Evolutionary conservation across 2,329 filamentous ascomycete species (phyloP).

Genomic region (Alternaria sp.): DNA sequence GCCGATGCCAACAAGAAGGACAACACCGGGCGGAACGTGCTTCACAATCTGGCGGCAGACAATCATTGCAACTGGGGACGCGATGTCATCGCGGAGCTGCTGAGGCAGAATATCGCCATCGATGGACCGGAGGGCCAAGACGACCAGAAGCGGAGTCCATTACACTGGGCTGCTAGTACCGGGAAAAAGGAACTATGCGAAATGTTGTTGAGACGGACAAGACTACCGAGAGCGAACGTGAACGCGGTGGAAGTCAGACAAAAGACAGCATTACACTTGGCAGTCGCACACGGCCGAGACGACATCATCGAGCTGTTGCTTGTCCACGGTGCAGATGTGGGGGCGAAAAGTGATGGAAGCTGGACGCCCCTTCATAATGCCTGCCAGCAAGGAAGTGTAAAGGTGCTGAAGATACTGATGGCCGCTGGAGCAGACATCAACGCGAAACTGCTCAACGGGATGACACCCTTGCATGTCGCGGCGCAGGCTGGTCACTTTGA

Average conservation of each 20-base stretch:
- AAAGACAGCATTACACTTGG: slow-evolving; percentile 50
- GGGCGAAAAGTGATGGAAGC: slow-evolving; percentile 46
- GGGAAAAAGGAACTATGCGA: slow-evolving; percentile 62
- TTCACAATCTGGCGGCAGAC: slow-evolving; percentile 52
- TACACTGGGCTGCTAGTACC: slow-evolving; percentile 67
- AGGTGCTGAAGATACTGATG: slow-evolving; percentile 44
- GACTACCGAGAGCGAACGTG: slow-evolving; percentile 41
- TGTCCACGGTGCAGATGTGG: slow-evolving; percentile 42
- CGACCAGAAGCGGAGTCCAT: slow-evolving; percentile 60
- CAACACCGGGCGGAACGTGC: slow-evolving; percentile 44
- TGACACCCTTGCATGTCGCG: slow-evolving; percentile 52
- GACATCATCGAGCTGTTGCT: slow-evolving; percentile 50
- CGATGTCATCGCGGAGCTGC: slow-evolving; percentile 54
- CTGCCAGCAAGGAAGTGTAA: slow-evolving; percentile 45
- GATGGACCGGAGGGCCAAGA: slow-evolving; percentile 55
- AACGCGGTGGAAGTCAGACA: slow-evolving; percentile 47
- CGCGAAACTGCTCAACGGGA: slow-evolving; percentile 44
- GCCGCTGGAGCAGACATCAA: slow-evolving; percentile 47
- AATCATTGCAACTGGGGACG: slow-evolving; percentile 59
- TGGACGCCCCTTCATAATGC: slow-evolving; percentile 50
- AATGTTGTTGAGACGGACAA: slow-evolving; percentile 54
- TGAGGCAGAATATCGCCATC: slow-evolving; percentile 52
- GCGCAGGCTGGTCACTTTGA: slow-evolving; percentile 48
- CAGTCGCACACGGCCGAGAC: slow-evolving; percentile 46
- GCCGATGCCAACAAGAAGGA: slow-evolving; percentile 53